Conservation (phyloP, 2,329 filamentous ascomycete species). For the Cladophialophora carrionii region DNA sequence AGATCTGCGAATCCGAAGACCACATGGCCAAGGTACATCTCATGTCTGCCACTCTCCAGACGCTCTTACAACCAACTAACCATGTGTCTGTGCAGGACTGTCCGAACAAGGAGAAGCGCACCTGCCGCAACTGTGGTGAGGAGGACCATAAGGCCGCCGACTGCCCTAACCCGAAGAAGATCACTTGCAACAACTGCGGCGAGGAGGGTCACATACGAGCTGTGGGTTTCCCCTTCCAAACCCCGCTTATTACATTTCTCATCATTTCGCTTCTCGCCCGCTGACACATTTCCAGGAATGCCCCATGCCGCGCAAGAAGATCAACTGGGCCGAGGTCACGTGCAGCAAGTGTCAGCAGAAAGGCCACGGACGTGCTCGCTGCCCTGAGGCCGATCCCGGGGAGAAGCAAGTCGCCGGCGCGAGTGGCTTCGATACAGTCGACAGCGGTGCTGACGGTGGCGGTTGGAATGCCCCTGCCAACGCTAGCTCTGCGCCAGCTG, state of each 20-base stretch:
- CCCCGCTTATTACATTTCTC: neutral
- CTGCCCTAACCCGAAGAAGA: conserved; percentile 40
- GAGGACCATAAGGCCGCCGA: conserved; percentile 51
- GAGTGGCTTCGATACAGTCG: conserved; percentile 29
- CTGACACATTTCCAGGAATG: conserved; percentile 23
- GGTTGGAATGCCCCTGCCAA: neutral
- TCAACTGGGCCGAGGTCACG: conserved; percentile 28
- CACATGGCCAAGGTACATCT: conserved; percentile 35
- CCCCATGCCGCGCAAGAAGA: conserved; percentile 14
- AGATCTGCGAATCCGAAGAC: conserved; percentile 35
- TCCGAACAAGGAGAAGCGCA: conserved; percentile 42
- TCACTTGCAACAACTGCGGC: conserved; percentile 59
- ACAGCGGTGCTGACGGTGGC: conserved; percentile 6
- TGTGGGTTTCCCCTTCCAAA: conserved; percentile 7
- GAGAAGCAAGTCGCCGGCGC: conserved; percentile 27
- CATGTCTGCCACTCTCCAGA: neutral
- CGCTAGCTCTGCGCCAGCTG: conserved; percentile 36
- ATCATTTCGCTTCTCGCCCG: neutral
- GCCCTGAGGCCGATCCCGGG: conserved; percentile 24
- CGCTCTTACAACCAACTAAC: neutral
- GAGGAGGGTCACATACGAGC: conserved; percentile 47
- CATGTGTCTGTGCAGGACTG: conserved; percentile 27
- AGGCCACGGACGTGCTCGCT: conserved; percentile 33
- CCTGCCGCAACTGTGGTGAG: conserved; percentile 59
- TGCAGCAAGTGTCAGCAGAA: conserved; percentile 31